phyloP scores from a whole-genome alignment of 1,284 basidiomycete species.

The Rhodotorula mucilaginosa region DNA sequence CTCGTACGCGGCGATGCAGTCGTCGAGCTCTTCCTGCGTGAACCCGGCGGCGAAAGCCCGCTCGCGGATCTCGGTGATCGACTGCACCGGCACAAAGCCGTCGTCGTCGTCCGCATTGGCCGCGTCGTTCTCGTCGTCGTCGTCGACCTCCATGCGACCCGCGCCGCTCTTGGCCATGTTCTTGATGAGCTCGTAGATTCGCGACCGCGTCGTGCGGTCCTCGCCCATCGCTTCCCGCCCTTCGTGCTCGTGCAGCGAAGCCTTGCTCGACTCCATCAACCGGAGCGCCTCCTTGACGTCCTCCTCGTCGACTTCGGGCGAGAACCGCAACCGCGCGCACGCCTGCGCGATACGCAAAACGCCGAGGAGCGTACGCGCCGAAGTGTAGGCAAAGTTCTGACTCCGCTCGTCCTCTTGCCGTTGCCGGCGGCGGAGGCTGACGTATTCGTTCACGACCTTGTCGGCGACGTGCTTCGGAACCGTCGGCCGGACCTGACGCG shows the following conservation, averaged over 20 bases:
- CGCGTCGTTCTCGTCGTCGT: constrained; percentile 66
- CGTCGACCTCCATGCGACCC: constrained; percentile 56
- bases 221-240: constrained; percentile 58
- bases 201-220: constrained; percentile 73
- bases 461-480: constrained; percentile 83
- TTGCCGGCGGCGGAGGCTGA: constrained; percentile 87
- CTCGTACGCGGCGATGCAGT: constrained; percentile 42
- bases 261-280: constrained; percentile 94
- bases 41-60: constrained; percentile 80
- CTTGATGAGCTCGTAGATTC: constrained; percentile 86
- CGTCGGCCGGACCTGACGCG: constrained; percentile 81
- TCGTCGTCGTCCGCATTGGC: constrained; percentile 68
- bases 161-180: constrained; percentile 61
- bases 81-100: constrained; percentile 52
- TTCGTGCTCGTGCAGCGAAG: constrained; percentile 73
- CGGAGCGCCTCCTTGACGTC: constrained; percentile 97
- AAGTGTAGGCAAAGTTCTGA: constrained; percentile 89
- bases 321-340: constrained; percentile 83
- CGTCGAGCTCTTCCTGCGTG: constrained; percentile 84
- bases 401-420: constrained; percentile 79
- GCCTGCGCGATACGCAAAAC: constrained; percentile 93
- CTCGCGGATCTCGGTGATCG: constrained; percentile 77
- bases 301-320: constrained; percentile 70
- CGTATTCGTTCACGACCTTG: constrained; percentile 94
- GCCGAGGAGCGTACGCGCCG: constrained; percentile 92